Base-by-base conservation (phyloP, 2,329 filamentous ascomycete species). In the Cladosporium phlei region DNA sequence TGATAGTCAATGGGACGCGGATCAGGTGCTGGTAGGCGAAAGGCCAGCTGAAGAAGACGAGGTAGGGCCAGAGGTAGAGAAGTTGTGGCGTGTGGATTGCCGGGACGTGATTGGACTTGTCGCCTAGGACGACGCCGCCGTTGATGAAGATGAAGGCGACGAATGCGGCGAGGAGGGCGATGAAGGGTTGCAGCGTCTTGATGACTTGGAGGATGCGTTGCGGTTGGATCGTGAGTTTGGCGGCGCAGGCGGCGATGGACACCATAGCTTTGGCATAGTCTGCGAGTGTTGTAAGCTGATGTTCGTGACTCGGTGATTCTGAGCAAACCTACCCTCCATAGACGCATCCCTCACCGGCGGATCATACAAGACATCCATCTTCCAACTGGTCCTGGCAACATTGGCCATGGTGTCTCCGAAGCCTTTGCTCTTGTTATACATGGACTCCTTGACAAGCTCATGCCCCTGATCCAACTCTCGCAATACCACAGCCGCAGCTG, bases 61-160 rank as follows among this genome's bases (percentile, higher is more conserved):
- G 83, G 52, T 95, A 86, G 0, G 90, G 85, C 86, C 89, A 95
- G 55, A 97, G 83, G 61, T 98, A 98, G 14, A 97, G 82, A 79
- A 98, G 86, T 67, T 98, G 93, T 0, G 91, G 78, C 4, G 93
- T 69, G 61, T 98, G 91, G 10, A 97, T 71, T 1, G 89, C 93
- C 1, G 90, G 89, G 24, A 93, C 76, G 60, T 98, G 93, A 61
- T 95, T 96, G 20, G 87, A 84, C 69, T 96, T 97, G 68, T 98
- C 93, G 28, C 90, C 90, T 2, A 98, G 78, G 1, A 97, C 93
- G 14, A 98, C 91, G 9, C 90, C 84, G 5, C 86, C 85, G 58
- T 98, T 98, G 85, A 85, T 93, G 7, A 76, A 57, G 0, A 97
- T 83, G 62, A 97, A 97, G 1, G 65, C 72, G 2, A 67, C 78